These are phyloP conservation scores for Lodderomyces elongisporus DNA, from an alignment of 1,139 yeast genomes.

Conservation along the genomic window DNA sequence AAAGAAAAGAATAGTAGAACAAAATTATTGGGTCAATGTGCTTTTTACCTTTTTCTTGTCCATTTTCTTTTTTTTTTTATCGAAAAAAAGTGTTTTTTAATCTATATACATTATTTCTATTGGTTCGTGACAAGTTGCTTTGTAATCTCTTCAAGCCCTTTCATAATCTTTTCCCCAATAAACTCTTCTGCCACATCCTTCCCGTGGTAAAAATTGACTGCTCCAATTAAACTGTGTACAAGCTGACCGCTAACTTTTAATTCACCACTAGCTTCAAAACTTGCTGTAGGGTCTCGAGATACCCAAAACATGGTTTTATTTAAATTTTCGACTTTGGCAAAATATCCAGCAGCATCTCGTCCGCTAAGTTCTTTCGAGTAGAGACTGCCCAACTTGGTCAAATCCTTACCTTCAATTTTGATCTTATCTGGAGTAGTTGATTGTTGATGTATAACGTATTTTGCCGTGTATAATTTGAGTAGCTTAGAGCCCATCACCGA, in stretches of 20 bases:
- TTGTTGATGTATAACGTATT: constrained; percentile 42
- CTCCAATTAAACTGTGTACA: constrained; percentile 75
- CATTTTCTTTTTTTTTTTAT: too few species aligned
- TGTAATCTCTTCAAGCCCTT: constrained; percentile 3
- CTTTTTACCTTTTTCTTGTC: too few species aligned
- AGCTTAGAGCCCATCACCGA: constrained; percentile 74
- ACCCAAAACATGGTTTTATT: constrained; percentile 70
- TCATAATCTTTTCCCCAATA: constrained; percentile 37
- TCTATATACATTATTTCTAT: too few species aligned
- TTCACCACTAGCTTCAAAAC: constrained; percentile 54
- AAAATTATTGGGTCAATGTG: too few species aligned
- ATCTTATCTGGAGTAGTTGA: background rate
- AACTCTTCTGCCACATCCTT: constrained; percentile 51
- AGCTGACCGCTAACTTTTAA: constrained; percentile 59
- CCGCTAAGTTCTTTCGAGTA: constrained; percentile 49
- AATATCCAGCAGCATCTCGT: constrained; percentile 46
- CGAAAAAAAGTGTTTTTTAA: too few species aligned
- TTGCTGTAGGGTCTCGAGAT: constrained; percentile 49
- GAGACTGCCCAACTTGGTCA: constrained; percentile 60
- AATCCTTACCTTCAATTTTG: constrained; percentile 41
- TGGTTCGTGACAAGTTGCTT: constrained; percentile 2
- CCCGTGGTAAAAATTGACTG: constrained; percentile 69
- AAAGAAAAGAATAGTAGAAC: too few species aligned
- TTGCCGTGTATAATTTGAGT: constrained; percentile 55
- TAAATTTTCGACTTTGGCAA: constrained; percentile 46